A percentile compares a stretch with the other conserved stretches of the same genome.
Evolutionary conservation across 805 yeast genomes (phyloP).

Genomic region (Saccharomycopsis guyanensis): DNA sequence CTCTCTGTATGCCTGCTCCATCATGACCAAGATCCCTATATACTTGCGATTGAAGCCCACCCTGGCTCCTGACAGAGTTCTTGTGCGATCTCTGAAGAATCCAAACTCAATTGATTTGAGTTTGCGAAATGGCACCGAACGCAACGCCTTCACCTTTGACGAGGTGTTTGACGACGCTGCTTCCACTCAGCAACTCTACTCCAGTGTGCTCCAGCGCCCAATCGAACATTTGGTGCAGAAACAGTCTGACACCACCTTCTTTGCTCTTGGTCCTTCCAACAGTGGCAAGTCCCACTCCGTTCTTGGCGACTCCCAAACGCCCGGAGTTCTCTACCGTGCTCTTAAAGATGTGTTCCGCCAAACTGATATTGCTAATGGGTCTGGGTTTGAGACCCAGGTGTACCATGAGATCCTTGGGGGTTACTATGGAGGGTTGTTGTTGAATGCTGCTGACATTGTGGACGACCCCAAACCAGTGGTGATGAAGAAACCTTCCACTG

Average conservation of each 20-base stretch:
- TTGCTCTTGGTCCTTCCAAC: constrained; percentile 47
- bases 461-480: constrained; percentile 6
- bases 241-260: constrained; percentile 34
- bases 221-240: constrained; percentile 2
- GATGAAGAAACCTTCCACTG: neutral
- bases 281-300: constrained; percentile 40
- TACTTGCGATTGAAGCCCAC: constrained; percentile 13
- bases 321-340: constrained; percentile 32
- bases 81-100: neutral
- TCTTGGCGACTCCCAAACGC: constrained; percentile 27
- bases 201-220: neutral
- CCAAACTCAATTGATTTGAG: neutral
- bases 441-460: constrained; percentile 22
- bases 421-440: constrained; percentile 19
- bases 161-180: constrained; percentile 4
- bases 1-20: neutral
- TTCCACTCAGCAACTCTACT: neutral
- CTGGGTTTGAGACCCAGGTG: neutral
- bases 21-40: constrained; percentile 11
- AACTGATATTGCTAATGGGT: constrained; percentile 12
- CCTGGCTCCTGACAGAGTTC: neutral
- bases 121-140: neutral
- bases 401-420: constrained; percentile 16
- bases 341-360: constrained; percentile 30
- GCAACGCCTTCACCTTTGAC: constrained; percentile 1